Evolutionary conservation across 2,329 filamentous ascomycete species (phyloP).

Genomic region (Penicillium verrucosum): DNA sequence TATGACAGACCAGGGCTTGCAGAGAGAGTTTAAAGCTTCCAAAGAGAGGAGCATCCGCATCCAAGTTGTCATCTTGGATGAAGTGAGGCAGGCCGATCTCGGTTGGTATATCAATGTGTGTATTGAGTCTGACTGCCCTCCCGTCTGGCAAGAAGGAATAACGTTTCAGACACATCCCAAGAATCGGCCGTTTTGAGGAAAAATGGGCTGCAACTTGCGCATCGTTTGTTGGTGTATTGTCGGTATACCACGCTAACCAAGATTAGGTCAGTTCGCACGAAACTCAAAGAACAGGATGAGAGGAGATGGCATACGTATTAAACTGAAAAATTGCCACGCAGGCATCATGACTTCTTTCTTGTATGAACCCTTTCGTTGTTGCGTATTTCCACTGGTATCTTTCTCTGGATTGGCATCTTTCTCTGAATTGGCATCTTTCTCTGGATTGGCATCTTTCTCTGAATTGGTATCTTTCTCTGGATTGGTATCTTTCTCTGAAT

Average conservation of each 20-base stretch:
- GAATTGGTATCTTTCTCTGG: conserved; percentile 17
- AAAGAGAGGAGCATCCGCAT: conserved; percentile 65
- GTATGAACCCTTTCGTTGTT: conserved; percentile 41
- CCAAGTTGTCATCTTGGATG: conserved; percentile 72
- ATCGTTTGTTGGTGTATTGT: conserved; percentile 62
- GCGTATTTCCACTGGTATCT: conserved; percentile 29
- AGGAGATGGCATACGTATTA: conserved; percentile 65
- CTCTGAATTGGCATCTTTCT: conserved; percentile 13
- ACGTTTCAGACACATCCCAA: conserved; percentile 89
- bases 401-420: conserved; percentile 15
- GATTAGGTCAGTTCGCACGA: conserved; percentile 36
- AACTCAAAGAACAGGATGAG: conserved; percentile 25
- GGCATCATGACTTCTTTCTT: conserved; percentile 88
- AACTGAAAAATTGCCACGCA: conserved; percentile 94
- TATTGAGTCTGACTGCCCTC: conserved; percentile 68
- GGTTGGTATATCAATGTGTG: conserved; percentile 86
- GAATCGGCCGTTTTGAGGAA: conserved; percentile 72
- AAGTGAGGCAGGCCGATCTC: conserved; percentile 83
- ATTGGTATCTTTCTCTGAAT: conserved; percentile 26
- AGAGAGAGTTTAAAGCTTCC: conserved; percentile 92
- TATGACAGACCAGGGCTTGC: conserved; percentile 89
- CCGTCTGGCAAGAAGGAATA: conserved; percentile 74
- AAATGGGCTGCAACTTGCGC: conserved; percentile 87
- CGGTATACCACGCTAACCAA: conserved; percentile 75
- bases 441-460: conserved; percentile 20